These are phyloP conservation scores for Ophiostoma sp. DNA, from an alignment of 2,329 filamentous ascomycete genomes.

Conservation along the genomic window DNA sequence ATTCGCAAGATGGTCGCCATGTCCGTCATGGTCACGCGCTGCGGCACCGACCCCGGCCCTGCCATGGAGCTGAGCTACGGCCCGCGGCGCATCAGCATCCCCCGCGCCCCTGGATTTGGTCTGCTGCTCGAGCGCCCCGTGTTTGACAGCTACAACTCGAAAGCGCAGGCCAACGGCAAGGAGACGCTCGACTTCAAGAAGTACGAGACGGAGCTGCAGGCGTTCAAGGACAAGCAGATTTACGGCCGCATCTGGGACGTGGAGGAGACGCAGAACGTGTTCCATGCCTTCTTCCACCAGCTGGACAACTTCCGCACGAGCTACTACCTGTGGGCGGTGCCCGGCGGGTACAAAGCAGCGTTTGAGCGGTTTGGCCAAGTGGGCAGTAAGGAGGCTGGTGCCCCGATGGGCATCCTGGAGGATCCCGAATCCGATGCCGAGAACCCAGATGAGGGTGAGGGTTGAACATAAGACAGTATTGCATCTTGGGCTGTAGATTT, in stretches of 20 bases:
- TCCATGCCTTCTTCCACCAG: slow-evolving; percentile 77
- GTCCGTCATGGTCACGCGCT: slow-evolving; percentile 80
- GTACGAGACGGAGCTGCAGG: slow-evolving; percentile 74
- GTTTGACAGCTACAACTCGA: slow-evolving; percentile 84
- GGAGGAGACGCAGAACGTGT: slow-evolving; percentile 85
- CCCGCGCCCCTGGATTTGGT: slow-evolving; percentile 88
- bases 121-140: slow-evolving; percentile 87
- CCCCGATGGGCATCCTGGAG: slow-evolving; percentile 40
- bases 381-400: background rate
- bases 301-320: slow-evolving; percentile 71
- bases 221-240: slow-evolving; percentile 90
- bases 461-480: slow-evolving; percentile 5
- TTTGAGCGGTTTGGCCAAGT: slow-evolving; percentile 44
- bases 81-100: slow-evolving; percentile 74
- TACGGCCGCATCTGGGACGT: slow-evolving; percentile 89
- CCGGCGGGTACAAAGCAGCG: slow-evolving; percentile 64
- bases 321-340: slow-evolving; percentile 74
- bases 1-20: slow-evolving; percentile 99
- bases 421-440: slow-evolving; percentile 55
- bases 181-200: slow-evolving; percentile 76
- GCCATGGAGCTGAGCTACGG: slow-evolving; percentile 76
- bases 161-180: slow-evolving; percentile 62
- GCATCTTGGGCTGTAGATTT: background rate
- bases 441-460: slow-evolving; percentile 31
- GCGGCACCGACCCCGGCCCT: slow-evolving; percentile 70